phyloP scores from a whole-genome alignment of 202 grass and related monocot species.

The Zoysia matrella region DNA sequence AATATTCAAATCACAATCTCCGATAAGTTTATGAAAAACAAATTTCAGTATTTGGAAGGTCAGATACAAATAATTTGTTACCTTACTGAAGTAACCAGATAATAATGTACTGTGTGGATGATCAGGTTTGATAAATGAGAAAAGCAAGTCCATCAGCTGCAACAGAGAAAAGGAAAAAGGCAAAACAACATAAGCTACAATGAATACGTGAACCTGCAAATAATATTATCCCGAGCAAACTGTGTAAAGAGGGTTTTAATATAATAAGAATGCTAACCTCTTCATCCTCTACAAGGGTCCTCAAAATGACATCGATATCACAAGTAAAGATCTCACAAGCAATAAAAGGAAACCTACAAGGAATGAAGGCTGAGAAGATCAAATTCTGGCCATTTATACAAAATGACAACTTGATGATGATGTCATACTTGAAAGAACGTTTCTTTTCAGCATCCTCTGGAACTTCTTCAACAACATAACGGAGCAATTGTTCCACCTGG shows the following conservation, averaged over 20 bases:
- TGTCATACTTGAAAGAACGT: not conserved
- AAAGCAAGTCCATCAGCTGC: conserved; percentile 96
- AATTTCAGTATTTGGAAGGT: not conserved
- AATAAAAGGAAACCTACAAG: conserved; percentile 96
- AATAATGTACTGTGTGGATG: conserved; percentile 83
- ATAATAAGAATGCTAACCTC: conserved; percentile 61
- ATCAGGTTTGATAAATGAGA: conserved; percentile 95
- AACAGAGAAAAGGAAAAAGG: conserved; percentile 32
- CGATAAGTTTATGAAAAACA: not conserved
- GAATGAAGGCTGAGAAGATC: conserved; percentile 27
- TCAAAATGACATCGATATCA: conserved; percentile 98
- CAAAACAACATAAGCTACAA: conserved; percentile 40
- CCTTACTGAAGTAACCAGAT: conserved; percentile 99
- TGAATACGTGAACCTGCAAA: conserved; percentile 12
- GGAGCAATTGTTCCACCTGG: not conserved
- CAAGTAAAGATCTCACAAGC: conserved; percentile 99
- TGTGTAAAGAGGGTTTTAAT: not conserved
- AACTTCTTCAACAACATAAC: not conserved
- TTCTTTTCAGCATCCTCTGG: not conserved
- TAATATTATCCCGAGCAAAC: conserved; percentile 27
- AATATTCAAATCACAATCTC: not conserved
- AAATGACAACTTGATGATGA: conserved; percentile 34
- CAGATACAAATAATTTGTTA: conserved; percentile 33
- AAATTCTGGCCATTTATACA: not conserved
- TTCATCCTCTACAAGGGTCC: conserved; percentile 94